Percentiles rank a stretch among this genome's conserved stretches.
phyloP scores from a whole-genome alignment of 345 rosid species.

The Gossypium arboreum region DNA sequence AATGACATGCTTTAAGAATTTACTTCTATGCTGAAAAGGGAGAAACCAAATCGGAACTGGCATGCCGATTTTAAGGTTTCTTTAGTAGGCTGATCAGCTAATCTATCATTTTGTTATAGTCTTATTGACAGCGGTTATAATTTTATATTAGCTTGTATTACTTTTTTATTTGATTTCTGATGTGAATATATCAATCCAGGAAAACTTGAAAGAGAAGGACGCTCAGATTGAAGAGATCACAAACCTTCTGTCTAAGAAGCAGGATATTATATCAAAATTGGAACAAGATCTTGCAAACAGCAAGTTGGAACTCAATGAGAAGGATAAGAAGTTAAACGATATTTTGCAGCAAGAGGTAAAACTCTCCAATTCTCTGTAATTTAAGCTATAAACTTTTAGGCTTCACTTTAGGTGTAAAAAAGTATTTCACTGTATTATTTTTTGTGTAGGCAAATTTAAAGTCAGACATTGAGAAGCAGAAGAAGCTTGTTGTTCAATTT shows the following conservation, averaged over 20 bases:
- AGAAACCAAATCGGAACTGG: neutral
- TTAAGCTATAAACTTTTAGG: neutral
- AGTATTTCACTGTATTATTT: neutral
- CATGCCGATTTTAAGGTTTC: neutral
- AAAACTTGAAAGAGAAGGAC: conserved; percentile 60
- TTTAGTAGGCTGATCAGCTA: neutral
- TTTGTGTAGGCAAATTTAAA: conserved; percentile 42
- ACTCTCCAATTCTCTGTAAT: neutral
- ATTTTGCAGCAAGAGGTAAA: conserved; percentile 63
- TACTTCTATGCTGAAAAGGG: neutral
- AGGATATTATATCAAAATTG: conserved; percentile 50
- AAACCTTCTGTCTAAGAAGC: conserved; percentile 45
- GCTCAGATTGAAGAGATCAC: conserved; percentile 53
- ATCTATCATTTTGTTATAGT: neutral
- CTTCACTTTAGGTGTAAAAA: conserved; percentile 7
- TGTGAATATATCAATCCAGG: conserved; percentile 33
- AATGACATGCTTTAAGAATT: neutral
- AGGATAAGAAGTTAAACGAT: conserved; percentile 59
- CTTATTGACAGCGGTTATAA: neutral
- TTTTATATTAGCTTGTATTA: neutral
- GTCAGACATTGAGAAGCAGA: conserved; percentile 57
- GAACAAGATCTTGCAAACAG: conserved; percentile 69
- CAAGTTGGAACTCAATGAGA: conserved; percentile 55
- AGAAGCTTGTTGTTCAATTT: conserved; percentile 32
- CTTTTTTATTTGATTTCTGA: conserved; percentile 3